Base-by-base conservation (phyloP, 306 rosid species). In the Herpetospermum pedunculosum region DNA sequence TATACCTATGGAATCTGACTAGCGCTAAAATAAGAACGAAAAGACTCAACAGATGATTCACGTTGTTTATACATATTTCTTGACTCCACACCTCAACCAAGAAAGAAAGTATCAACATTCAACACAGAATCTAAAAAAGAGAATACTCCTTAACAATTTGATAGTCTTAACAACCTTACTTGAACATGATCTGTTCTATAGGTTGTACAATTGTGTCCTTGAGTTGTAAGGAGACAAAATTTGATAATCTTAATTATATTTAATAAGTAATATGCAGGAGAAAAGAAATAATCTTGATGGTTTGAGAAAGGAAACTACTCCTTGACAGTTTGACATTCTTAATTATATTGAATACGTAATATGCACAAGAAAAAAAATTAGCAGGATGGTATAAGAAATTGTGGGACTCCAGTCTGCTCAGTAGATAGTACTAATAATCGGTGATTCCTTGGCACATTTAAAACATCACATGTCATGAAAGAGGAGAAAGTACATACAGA, bases 401-500 rank as follows among this genome's bases (percentile, higher is more conserved):
- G n/a, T 19, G 71, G 10, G 26, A 19, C 37, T 58, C 38, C 3
- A 58, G n/a, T 58, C 38, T 58, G 38, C 65, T 58, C 65, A 28
- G n/a, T 58, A 29, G 21, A 9, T 29, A 55, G 21, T 54, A 54
- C 55, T 49, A 18, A n/a, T n/a, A n/a, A n/a, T 15, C 4, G 0
- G 34, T 57, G 8, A 4, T 13, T 57, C 28, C 30, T 6, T 10
- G 37, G 21, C 11, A 14, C 21, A 30, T 58, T 6, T 29, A 58
- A 28, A 29, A 29, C 2, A 57, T 57, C 64, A 26, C 10, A 60
- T 32, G 14, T 18, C 2, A 16, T 15, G 44, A 64, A 5, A 38
- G 52, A 41, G 52, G 52, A 41, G 34, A 62, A 32, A 21, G 58
- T 65, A 46, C 43, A 14, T 89, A 94, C 98, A 60, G 96, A 87